A percentile compares a stretch with the other conserved stretches of the same genome.
phyloP scores from a whole-genome alignment of 495 filamentous ascomycete species.

The Penicillium psychrofluorescens region DNA sequence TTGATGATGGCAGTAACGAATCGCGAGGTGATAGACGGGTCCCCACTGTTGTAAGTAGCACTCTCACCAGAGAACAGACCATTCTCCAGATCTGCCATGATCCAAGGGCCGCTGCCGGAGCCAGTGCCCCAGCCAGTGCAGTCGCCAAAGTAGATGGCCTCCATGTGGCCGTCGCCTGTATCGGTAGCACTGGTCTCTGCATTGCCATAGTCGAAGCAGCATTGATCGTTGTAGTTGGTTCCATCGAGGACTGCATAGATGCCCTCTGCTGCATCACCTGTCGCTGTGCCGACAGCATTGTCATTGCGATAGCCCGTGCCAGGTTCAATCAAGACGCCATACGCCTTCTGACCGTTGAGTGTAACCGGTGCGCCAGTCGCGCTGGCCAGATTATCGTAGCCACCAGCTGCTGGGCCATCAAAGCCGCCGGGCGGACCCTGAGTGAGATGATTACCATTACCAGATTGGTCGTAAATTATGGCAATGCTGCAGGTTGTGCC shows the following conservation, averaged over 20 bases:
- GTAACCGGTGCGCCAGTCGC: conserved; percentile 52
- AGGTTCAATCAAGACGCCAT: conserved; percentile 51
- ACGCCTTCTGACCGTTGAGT: conserved; percentile 50
- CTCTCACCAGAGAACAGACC: conserved; percentile 46
- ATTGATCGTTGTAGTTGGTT: conserved; percentile 49
- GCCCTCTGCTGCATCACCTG: conserved; percentile 45
- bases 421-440: conserved; percentile 49
- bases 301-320: conserved; percentile 51
- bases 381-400: conserved; percentile 48
- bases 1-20: conserved; percentile 49
- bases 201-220: conserved; percentile 59
- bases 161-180: conserved; percentile 54
- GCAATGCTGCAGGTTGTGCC: conserved; percentile 51
- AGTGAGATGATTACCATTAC: conserved; percentile 49
- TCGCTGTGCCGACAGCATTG: conserved; percentile 43
- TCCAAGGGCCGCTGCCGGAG: conserved; percentile 47
- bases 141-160: conserved; percentile 52
- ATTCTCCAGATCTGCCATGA: conserved; percentile 58
- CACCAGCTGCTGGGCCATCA: conserved; percentile 42
- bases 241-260: conserved; percentile 56
- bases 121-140: conserved; percentile 43
- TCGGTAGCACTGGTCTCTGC: conserved; percentile 47
- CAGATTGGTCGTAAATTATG: conserved; percentile 55
- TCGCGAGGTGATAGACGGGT: conserved; percentile 40
- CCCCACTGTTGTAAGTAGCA: conserved; percentile 29